phyloP scores from a whole-genome alignment of 345 rosid species.

The Eucalyptus polyanthemos region DNA sequence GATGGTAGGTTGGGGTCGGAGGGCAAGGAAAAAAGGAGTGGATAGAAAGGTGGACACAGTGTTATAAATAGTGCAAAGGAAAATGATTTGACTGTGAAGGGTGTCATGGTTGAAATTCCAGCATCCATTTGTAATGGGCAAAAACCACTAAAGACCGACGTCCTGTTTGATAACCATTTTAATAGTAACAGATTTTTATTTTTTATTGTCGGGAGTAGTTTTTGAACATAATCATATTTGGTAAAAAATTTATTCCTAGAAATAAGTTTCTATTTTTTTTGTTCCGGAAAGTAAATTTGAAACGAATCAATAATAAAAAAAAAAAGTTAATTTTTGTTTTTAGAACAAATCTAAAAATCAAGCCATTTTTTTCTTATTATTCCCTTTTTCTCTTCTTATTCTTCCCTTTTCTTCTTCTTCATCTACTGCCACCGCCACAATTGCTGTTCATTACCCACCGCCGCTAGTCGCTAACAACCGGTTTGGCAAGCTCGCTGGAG shows the following conservation, averaged over 20 bases:
- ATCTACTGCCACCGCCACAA: rapidly evolving
- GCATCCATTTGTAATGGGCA: not conserved
- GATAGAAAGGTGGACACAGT: not conserved
- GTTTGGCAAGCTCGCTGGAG: rapidly evolving
- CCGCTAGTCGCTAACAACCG: rapidly evolving
- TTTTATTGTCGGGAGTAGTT: rapidly evolving
- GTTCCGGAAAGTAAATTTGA: rapidly evolving
- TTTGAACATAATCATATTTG: rapidly evolving
- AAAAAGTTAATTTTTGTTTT: too few species aligned
- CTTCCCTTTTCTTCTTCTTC: too few species aligned
- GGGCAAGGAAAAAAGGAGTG: not conserved
- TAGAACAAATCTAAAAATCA: too few species aligned
- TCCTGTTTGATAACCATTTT: too few species aligned
- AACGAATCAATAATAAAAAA: rapidly evolving
- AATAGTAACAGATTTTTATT: too few species aligned
- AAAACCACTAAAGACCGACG: too few species aligned
- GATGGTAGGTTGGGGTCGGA: not conserved
- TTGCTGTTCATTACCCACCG: rapidly evolving
- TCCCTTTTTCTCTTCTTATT: too few species aligned
- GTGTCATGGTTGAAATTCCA: not conserved
- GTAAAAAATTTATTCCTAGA: rapidly evolving
- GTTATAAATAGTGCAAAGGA: not conserved
- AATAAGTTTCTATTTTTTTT: too few species aligned
- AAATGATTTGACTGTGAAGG: not conserved
- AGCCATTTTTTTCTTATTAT: too few species aligned